Base-by-base conservation (phyloP, 306 rosid genomes). In the Corylus heterophylla region DNA sequence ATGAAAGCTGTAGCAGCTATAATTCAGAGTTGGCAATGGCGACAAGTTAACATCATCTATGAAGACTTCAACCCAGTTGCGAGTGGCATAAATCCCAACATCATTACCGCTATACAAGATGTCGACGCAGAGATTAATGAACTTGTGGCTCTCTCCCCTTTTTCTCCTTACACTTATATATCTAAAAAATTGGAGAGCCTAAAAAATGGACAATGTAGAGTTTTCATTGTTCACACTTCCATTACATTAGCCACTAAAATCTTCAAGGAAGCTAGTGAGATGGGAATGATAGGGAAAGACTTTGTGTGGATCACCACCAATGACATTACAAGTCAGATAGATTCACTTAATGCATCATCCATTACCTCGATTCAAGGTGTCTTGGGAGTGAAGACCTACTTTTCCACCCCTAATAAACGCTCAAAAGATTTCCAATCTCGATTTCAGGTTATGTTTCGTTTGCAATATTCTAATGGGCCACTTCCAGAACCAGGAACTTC, bases 1-100 rank as follows among this genome's bases (percentile, higher is more conserved):
- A 81, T 81, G 74, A 59, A 81, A 58, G 80, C 42, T 7, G 59
- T 81, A n/a, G 80, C 74, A n/a, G 76, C 80, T 45, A 70, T 76
- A 59, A 70, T 76, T 63, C 42, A 18, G 5, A 75, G 35, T 58
- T 75, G 80, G 84, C 44, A 69, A 63, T 69, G 77, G 84, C 14
- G 76, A 22, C 72, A 76, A 69, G 84, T 76, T 51, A 75, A 62
- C 37, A 47, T 76, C 22, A 81, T 81, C 44, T 81, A 76, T 37
- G 80, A 76, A 61, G 80, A 81, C 64, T 45, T 22, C 25, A 61
- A 70, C 49, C 54, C 62, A 7, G 27, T 73, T 11, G 80, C 31
- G 5, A 31, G 25, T 13, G 73, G 49, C 12, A n/a, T 76, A 58
- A 3, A 13, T 6, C 75, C 72, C 1, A 4, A 47, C 20, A 47